phyloP scores from a whole-genome alignment of 148 eudicot species.

The Euryodendron excelsum region DNA sequence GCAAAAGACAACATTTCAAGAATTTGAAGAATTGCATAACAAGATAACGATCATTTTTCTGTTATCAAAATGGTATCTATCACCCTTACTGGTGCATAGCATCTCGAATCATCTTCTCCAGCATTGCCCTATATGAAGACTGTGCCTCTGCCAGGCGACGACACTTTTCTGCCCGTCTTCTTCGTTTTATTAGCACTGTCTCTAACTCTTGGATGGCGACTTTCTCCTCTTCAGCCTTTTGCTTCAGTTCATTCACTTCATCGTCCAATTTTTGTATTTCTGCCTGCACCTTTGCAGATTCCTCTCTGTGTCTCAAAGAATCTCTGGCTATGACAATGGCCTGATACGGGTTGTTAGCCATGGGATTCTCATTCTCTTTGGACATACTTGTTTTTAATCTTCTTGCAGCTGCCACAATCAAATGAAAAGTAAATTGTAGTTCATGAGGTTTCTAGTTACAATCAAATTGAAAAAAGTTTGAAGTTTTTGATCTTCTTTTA shows the following conservation, averaged over 20 bases:
- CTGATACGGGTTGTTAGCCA: slow-evolving; percentile 70
- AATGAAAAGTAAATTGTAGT: not conserved
- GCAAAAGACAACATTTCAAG: slow-evolving; percentile 7
- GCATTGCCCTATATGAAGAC: slow-evolving; percentile 68
- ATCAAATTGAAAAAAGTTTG: not conserved
- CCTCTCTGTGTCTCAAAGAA: slow-evolving; percentile 82
- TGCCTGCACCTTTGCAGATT: slow-evolving; percentile 58
- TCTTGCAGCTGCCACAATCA: slow-evolving; percentile 50
- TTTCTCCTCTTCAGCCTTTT: slow-evolving; percentile 81
- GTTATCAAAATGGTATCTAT: not conserved
- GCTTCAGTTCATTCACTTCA: slow-evolving; percentile 54
- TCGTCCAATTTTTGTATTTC: slow-evolving; percentile 77
- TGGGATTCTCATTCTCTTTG: slow-evolving; percentile 70
- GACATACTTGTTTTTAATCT: slow-evolving; percentile 39
- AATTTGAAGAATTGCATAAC: not conserved
- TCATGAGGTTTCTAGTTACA: not conserved
- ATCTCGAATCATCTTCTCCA: slow-evolving; percentile 93
- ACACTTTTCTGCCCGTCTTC: slow-evolving; percentile 77
- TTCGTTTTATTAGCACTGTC: slow-evolving; percentile 58
- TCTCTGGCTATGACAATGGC: slow-evolving; percentile 90
- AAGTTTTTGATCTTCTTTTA: not conserved
- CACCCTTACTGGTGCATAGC: slow-evolving; percentile 96
- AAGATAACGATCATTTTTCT: not conserved
- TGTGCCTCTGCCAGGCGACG: slow-evolving; percentile 85
- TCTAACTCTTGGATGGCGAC: slow-evolving; percentile 74